phyloP scores from a whole-genome alignment of 2,329 filamentous ascomycete species.

The Neonectria ditissima region DNA sequence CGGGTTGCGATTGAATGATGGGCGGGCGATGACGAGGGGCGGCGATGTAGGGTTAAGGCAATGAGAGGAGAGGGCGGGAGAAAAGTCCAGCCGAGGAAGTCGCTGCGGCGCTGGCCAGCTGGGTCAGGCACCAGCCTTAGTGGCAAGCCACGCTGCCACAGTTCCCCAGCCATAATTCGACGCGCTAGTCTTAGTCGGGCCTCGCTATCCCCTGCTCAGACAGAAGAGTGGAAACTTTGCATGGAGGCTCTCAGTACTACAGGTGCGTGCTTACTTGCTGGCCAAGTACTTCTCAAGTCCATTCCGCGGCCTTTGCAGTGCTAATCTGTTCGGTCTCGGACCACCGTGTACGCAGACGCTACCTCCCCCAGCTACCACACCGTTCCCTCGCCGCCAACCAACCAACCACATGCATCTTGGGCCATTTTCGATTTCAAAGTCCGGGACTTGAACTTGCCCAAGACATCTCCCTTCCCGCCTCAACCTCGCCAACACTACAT shows the following conservation, averaged over 20 bases:
- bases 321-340: slow-evolving; percentile 17
- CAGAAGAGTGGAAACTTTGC: neutral
- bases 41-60: slow-evolving; percentile 32
- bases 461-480: slow-evolving; percentile 29
- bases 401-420: slow-evolving; percentile 36
- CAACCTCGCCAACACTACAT: slow-evolving; percentile 4
- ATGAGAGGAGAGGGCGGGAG: slow-evolving; percentile 17
- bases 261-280: neutral
- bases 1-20: slow-evolving; percentile 30
- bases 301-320: neutral
- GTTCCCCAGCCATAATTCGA: slow-evolving; percentile 12
- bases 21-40: slow-evolving; percentile 26
- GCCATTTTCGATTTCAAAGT: slow-evolving; percentile 31
- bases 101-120: slow-evolving; percentile 17
- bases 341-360: slow-evolving; percentile 10
- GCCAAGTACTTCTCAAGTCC: neutral
- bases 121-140: slow-evolving; percentile 9
- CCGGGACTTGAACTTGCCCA: slow-evolving; percentile 32
- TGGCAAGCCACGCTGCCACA: slow-evolving; percentile 18
- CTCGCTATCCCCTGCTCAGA: slow-evolving; percentile 2
- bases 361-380: slow-evolving; percentile 20
- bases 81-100: slow-evolving; percentile 38
- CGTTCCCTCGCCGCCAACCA: slow-evolving; percentile 22
- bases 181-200: neutral
- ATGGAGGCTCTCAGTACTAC: slow-evolving; percentile 4